Evolutionary conservation across 352 stramenopile genomes (phyloP).

Genomic region (Globisporangium viniferum): DNA sequence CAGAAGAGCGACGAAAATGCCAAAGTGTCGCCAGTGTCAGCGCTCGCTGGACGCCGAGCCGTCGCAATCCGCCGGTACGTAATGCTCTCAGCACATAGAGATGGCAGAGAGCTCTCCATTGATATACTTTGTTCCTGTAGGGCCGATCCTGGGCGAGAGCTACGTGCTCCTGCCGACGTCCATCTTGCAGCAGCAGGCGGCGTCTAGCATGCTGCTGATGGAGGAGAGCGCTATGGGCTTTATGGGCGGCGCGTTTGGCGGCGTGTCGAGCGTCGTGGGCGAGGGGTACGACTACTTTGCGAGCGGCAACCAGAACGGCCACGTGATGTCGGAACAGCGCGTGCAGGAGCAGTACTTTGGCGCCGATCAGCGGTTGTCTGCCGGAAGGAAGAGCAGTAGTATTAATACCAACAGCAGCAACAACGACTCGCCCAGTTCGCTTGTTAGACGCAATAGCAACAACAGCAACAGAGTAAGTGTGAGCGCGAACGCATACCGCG

Average conservation of each 20-base stretch:
- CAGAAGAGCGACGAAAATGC: neutral
- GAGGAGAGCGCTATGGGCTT: conserved; percentile 27
- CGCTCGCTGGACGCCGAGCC: conserved; percentile 29
- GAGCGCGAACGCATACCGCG: conserved; percentile 20
- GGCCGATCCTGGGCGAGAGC: conserved; percentile 54
- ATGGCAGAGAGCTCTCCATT: neutral
- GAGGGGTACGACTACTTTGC: conserved; percentile 16
- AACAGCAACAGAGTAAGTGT: conserved; percentile 19
- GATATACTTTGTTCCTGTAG: neutral
- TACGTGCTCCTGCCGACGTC: conserved; percentile 75
- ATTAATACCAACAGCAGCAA: conserved; percentile 10
- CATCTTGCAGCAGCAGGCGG: conserved; percentile 25
- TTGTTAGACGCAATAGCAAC: conserved; percentile 17
- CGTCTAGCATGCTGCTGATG: conserved; percentile 42
- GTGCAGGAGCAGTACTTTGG: conserved; percentile 22
- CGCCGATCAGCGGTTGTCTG: conserved; percentile 24
- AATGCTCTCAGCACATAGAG: neutral
- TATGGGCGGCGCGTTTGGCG: conserved; percentile 6
- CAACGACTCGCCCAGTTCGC: conserved; percentile 16
- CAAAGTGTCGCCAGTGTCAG: conserved; percentile 31
- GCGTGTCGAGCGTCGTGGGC: conserved; percentile 22
- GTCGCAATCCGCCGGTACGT: conserved; percentile 30
- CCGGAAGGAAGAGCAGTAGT: neutral
- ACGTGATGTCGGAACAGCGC: conserved; percentile 10
- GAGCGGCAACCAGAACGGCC: conserved; percentile 7